Conservation (phyloP, 768 basidiomycete genomes). For the Roridomyces roridus region DNA sequence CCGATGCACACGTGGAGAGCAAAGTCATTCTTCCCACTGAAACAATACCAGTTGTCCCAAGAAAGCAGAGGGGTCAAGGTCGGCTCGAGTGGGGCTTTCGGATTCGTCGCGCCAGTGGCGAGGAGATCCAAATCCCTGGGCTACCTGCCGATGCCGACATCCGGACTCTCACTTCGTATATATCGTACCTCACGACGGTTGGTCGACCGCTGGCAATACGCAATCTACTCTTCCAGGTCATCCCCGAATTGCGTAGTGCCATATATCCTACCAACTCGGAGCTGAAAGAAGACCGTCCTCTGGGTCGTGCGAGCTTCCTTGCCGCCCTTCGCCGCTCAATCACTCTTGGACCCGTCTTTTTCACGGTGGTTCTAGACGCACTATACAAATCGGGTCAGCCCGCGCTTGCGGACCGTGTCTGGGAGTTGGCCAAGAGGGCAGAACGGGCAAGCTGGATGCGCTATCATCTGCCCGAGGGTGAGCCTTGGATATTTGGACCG, state of each 20-base stretch:
- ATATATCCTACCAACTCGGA: constrained; percentile 37
- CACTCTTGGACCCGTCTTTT: constrained; percentile 62
- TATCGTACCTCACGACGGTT: constrained; percentile 56
- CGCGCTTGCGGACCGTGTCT: constrained; percentile 67
- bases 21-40: background rate
- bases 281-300: constrained; percentile 29
- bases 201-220: constrained; percentile 53
- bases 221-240: constrained; percentile 53
- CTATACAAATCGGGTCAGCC: constrained; percentile 60
- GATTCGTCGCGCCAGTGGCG: background rate
- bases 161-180: constrained; percentile 57
- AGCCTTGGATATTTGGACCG: constrained; percentile 70
- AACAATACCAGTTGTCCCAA: background rate
- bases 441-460: constrained; percentile 59
- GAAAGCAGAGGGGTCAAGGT: constrained; percentile 4
- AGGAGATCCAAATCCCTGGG: constrained; percentile 12
- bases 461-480: constrained; percentile 25
- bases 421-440: constrained; percentile 64
- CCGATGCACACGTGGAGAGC: background rate
- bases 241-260: constrained; percentile 57
- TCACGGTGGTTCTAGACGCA: constrained; percentile 64
- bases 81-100: background rate
- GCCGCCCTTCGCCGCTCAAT: constrained; percentile 49
- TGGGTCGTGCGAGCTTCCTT: constrained; percentile 29
- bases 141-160: constrained; percentile 40